These are phyloP conservation scores for Vanrija sp. DNA, from an alignment of 1,284 basidiomycete genomes.

Conservation along the genomic window DNA sequence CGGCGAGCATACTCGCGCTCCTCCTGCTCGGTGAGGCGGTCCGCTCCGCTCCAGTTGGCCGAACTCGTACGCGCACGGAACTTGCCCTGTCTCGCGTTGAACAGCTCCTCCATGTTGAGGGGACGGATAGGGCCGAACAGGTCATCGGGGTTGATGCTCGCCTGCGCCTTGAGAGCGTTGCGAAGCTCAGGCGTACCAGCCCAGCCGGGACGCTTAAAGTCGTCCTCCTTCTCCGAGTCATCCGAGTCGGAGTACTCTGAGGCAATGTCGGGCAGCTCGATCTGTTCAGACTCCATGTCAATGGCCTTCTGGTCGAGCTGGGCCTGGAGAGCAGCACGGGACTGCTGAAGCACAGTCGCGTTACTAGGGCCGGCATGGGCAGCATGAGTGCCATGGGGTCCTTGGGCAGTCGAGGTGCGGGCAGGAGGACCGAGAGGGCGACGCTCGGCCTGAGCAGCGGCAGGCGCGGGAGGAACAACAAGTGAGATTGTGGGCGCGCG, in stretches of 20 bases:
- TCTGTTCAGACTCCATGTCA: slow-evolving; percentile 62
- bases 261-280: slow-evolving; percentile 79
- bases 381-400: not conserved
- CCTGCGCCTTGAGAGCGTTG: slow-evolving; percentile 71
- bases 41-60: slow-evolving; percentile 86
- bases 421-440: slow-evolving; percentile 38
- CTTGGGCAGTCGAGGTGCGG: slow-evolving; percentile 16
- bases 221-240: slow-evolving; percentile 67
- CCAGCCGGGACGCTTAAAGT: slow-evolving; percentile 65
- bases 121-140: slow-evolving; percentile 83
- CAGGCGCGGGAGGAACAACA: too few relatives aligned
- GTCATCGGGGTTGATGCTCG: slow-evolving; percentile 81
- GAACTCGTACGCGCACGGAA: slow-evolving; percentile 86
- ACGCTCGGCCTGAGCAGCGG: slow-evolving; percentile 1
- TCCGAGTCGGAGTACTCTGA: slow-evolving; percentile 95
- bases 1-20: slow-evolving; percentile 76
- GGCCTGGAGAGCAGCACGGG: slow-evolving; percentile 41
- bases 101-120: slow-evolving; percentile 66
- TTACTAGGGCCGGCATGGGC: slow-evolving; percentile 47
- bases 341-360: slow-evolving; percentile 41
- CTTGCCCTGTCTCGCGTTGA: slow-evolving; percentile 58
- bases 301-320: slow-evolving; percentile 52
- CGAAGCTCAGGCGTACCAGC: slow-evolving; percentile 82
- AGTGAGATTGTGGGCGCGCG: slow-evolving; percentile 14
- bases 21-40: slow-evolving; percentile 75